Percentiles rank a stretch among this genome's conserved stretches.
Evolutionary conservation across 768 basidiomycete genomes (phyloP).

Genomic region (Scleroderma citrinum): DNA sequence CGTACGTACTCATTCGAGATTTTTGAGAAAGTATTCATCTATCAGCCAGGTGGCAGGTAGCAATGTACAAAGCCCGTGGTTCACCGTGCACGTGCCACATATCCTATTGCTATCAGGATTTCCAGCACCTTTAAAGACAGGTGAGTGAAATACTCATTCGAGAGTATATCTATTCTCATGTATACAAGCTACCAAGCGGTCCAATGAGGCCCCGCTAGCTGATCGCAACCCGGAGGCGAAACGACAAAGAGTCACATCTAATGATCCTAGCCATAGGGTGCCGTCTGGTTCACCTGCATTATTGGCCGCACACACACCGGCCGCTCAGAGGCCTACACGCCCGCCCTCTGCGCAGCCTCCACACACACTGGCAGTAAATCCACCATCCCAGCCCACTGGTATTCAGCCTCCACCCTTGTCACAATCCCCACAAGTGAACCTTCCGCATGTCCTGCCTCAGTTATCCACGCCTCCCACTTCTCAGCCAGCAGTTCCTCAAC

Average conservation of each 20-base stretch:
- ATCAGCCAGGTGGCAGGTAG: slow-evolving; percentile 30
- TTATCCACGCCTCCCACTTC: neutral
- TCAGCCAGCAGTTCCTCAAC: slow-evolving; percentile 17
- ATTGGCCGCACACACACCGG: slow-evolving; percentile 16
- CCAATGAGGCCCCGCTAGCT: slow-evolving; percentile 31
- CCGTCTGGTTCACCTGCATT: slow-evolving; percentile 17
- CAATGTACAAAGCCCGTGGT: slow-evolving; percentile 47
- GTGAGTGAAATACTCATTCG: slow-evolving; percentile 24
- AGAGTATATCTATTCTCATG: slow-evolving; percentile 6
- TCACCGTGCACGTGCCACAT: slow-evolving; percentile 43
- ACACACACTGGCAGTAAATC: neutral
- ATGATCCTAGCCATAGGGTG: slow-evolving; percentile 14
- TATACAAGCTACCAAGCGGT: slow-evolving; percentile 35
- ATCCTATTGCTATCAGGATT: slow-evolving; percentile 45
- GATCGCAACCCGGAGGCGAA: slow-evolving; percentile 43
- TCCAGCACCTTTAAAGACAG: slow-evolving; percentile 27
- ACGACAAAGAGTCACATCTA: slow-evolving; percentile 23
- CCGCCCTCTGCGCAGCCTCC: slow-evolving; percentile 4
- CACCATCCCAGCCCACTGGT: neutral
- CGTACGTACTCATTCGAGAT: slow-evolving; percentile 29
- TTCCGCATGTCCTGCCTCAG: neutral
- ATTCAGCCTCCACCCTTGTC: neutral
- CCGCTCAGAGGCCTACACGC: slow-evolving; percentile 3
- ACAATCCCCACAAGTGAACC: neutral
- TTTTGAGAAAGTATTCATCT: neutral